Evolutionary conservation across 2,329 filamentous ascomycete genomes (phyloP).

Genomic region (Fusarium compactum): DNA sequence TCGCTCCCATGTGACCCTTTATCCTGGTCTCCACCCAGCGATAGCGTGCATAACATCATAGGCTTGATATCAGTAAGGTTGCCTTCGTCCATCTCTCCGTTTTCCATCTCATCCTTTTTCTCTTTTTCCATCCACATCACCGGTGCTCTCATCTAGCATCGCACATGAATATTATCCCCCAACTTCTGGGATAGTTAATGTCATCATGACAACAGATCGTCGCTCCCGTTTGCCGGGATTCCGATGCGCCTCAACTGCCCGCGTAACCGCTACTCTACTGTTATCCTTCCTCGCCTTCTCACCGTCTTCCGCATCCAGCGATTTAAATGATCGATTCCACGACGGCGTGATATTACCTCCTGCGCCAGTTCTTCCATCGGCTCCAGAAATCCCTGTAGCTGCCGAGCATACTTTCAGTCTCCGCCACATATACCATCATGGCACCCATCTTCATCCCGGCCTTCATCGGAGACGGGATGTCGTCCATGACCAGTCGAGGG

Average conservation of each 20-base stretch:
- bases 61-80: conserved; percentile 36
- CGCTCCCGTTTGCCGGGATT: conserved; percentile 31
- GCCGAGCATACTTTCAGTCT: conserved; percentile 74
- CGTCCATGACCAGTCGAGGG: conserved; percentile 60
- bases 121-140: conserved; percentile 22
- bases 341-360: conserved; percentile 60
- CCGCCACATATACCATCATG: conserved; percentile 93
- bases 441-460: conserved; percentile 79
- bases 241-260: conserved; percentile 67
- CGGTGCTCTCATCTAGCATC: neutral
- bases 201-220: conserved; percentile 40
- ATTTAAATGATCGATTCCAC: conserved; percentile 52
- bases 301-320: conserved; percentile 55
- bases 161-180: conserved; percentile 12
- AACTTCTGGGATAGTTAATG: conserved; percentile 20
- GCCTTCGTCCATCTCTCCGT: conserved; percentile 25
- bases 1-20: conserved; percentile 35
- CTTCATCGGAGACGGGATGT: conserved; percentile 85
- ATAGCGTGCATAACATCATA: conserved; percentile 49
- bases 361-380: conserved; percentile 55
- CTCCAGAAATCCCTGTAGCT: conserved; percentile 59
- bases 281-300: conserved; percentile 75
- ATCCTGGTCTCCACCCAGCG: conserved; percentile 30
- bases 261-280: conserved; percentile 72
- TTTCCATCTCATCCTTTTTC: conserved; percentile 14